Base-by-base conservation (phyloP, 495 filamentous ascomycete genomes). In the Penicillium pulvis region DNA sequence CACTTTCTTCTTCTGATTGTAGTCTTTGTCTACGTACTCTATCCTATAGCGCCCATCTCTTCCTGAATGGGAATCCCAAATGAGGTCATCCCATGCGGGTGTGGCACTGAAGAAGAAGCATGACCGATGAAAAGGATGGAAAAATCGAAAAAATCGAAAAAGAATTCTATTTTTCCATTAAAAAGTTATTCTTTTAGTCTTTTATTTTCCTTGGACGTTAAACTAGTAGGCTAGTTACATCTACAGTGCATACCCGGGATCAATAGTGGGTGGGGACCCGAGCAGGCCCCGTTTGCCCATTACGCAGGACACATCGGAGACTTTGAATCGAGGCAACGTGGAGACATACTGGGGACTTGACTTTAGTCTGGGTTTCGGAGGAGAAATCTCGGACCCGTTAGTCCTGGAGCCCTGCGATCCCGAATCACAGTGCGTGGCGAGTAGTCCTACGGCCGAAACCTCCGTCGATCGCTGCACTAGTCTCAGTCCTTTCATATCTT, bases 351-450 rank as follows among this genome's bases (percentile, higher is more conserved):
- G 59, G 47, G 54, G 54, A 30, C 57, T 61, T 45, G 47, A 48
- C 19, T 56, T 65, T 44, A 50, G 31, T 28, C 58, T 57, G 56
- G 55, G 56, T 62, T 55, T 61, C 61, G 61, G 61, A 59, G 61
- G 65, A 68, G 62, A 68, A 70, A 70, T 68, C 65, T 70, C 67
- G 67, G 67, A 60, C 55, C 57, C 60, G 60, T 65, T 68, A 33
- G 44, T 28, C 28, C 28, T 28, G 28, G 28, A 28, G 28, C 23
- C 36, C 50, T 56, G 33, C 45, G 43, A 66, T 65, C 64, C 59
- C 64, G 64, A 69, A 69, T 64, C 64, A 69, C 17, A 59, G 16
- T 4, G 49, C 60, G 17, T 36, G 58, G 57, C 50, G 53, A 26
- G 19, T 16, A 10, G n/a, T 45, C 39, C 55, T 63, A 60, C 67